Base-by-base conservation (phyloP, 2,329 filamentous ascomycete species). In the Colletotrichum musicola region DNA sequence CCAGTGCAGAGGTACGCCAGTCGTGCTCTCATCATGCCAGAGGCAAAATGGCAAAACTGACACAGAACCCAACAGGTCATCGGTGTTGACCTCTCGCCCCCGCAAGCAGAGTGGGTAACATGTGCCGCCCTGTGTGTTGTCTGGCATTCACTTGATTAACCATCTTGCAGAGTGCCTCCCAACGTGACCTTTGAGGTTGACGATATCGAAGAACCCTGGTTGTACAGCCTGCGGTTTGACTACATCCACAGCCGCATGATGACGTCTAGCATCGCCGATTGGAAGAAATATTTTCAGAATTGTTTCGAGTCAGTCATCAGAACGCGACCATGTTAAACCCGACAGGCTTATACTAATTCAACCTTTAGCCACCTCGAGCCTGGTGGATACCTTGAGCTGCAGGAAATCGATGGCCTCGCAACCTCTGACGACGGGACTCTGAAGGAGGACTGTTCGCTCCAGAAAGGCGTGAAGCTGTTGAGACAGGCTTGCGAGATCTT, bases 121-220 rank as follows among this genome's bases (percentile, higher is more conserved):
- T 5, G 10, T 10, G 9, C 7, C 30, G 9, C 30, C 6, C 27
- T 30, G 6, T 6, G 6, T 30, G 27, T 30, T 30, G 27, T 9
- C 6, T 30, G 7, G 6, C 9, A 30, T 30, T 9, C 27, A 7
- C 6, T 10, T 35, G 12, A 10, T 10, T 35, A 35, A 10, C 30
- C 30, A 10, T 35, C 30, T 35, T 10, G 10, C 7, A 81, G 80
- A 72, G 81, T 85, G 3, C 84, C 85, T 1, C 78, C 83, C 0
- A 88, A 88, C 58, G 79, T 85, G 4, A 73, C 75, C 13, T 87
- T 87, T 70, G 80, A 82, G 47, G 74, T 84, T 49, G 82, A 84
- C 60, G 80, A 84, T 64, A 71, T 79, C 18, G 80, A 81, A 40
- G 76, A 79, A 30, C 73, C 76, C 22, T 84, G 82, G 82, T 76